Base-by-base conservation (phyloP, 1,139 yeast genomes). In the Lodderomyces jiufengensis region DNA sequence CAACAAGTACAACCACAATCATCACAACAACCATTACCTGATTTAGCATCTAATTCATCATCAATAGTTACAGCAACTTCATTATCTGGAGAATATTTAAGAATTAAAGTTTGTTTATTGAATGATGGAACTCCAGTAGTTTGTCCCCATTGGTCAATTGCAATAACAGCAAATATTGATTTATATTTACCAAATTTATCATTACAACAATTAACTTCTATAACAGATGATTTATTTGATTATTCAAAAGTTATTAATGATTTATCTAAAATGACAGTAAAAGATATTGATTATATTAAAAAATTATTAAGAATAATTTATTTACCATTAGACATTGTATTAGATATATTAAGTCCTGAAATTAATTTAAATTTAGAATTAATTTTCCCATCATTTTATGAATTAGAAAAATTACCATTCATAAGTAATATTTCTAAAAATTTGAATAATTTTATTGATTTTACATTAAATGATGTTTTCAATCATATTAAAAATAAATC, bases 61-160 rank as follows among this genome's bases (percentile, higher is more conserved):
- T 79, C 49, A 11, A 45, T 87, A 52, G 95, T 92, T 12, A 90
- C 97, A 0, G 94, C 96, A 0, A 87, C 97, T 0, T 88, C 97
- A 1, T 66, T 92, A 36, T 76, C 82, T 13, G 97, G 97, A 3
- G 82, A 78, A 41, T 92, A 87, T 54, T 68, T 81, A 32, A 73
- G 85, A 34, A 64, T 87, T 13, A 77, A 76, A 42, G 80, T 90
- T 1, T 84, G 88, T 44, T 57, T 84, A 24, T 72, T 92, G 14
- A 76, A 77, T 42, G 98, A 92, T 60, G 87, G 90, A 10, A 84
- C 94, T 0, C 92, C 97, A 0, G 76, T 90, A 23, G 88, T 86
- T 2, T 78, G 94, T 45, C 90, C 94, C 1, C 66, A 70, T 36
- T 77, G 88, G 79, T 66, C 76, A 16, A 66, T 87, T 34, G 71